Evolutionary conservation across 257 asterid genomes (phyloP).

Genomic region (Ballota nigra): DNA sequence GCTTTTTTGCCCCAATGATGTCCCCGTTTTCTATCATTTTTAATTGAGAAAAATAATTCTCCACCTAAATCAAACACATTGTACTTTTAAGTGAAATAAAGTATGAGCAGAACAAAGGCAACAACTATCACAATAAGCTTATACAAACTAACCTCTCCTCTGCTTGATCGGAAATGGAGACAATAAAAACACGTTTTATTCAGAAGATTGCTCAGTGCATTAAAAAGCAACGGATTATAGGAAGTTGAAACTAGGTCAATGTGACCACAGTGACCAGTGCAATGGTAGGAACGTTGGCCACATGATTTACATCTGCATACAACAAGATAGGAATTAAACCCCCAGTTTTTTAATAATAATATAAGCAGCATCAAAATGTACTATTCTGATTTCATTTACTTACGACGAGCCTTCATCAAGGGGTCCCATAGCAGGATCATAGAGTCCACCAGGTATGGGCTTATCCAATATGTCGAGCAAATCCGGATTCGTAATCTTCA

Average conservation of each 20-base stretch:
- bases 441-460: conserved; percentile 69
- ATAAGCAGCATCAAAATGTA: background rate
- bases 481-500: conserved; percentile 53
- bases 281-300: conserved; percentile 50
- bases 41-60: conserved; percentile 52
- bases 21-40: conserved; percentile 64
- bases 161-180: conserved; percentile 52
- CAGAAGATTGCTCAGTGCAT: conserved; percentile 48
- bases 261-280: conserved; percentile 91
- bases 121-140: background rate
- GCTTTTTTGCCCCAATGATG: conserved; percentile 60
- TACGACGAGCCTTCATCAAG: conserved; percentile 45
- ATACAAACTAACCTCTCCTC: conserved; percentile 47
- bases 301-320: conserved; percentile 78
- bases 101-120: background rate
- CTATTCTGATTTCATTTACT: conserved; percentile 21
- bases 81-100: background rate
- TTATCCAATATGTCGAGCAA: conserved; percentile 48
- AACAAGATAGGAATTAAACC: conserved; percentile 12
- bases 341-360: background rate
- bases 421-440: conserved; percentile 85
- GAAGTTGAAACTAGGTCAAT: conserved; percentile 74
- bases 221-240: conserved; percentile 75
- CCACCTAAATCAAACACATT: conserved; percentile 45
- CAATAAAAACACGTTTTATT: conserved; percentile 63